Base-by-base conservation (phyloP, 805 yeast species). In the Ogataea paraovalis region DNA sequence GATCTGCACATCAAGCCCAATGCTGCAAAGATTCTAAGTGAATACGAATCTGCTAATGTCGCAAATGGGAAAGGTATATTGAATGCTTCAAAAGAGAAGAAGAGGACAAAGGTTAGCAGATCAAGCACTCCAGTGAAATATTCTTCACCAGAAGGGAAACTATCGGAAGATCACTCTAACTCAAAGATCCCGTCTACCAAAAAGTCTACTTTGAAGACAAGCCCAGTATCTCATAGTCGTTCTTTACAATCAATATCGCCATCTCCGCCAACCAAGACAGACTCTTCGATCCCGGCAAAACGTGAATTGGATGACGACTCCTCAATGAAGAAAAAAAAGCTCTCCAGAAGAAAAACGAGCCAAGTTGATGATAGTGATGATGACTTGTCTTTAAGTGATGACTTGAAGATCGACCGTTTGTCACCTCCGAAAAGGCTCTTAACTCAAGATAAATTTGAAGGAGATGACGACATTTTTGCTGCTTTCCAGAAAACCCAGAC, bases 1-100 rank as follows among this genome's bases (percentile, higher is more conserved):
- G 69, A 76, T n/a, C 62, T 70, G 4, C 63, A 81, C 7, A 68
- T 87, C 43, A 69, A 67, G 14, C 81, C 86, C 2, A 65, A 69
- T 10, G 70, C 85, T 2, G 66, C 68, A 0, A 56, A 65, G 39
- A 63, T 78, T 33, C 65, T 78, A 46, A 61, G 60, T 7, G 60
- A 67, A 12, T 61, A 61, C 41, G 50, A 55, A 14, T 38, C 51
- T 19, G 48, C 56, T 3, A 56, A 54, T 49, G 42, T 53, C 34
- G 44, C 63, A 13, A 54, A 56, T 45, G 56, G 61, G 23, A 46
- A 50, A 39, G 65, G 64, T 1, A 61, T 65, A n/a, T 19, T 23
- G 21, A 13, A 4, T 23, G 40, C 19, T 13, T 16, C 45, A 34
- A 34, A 34, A 10, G 10, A 34, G 8, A 34, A 18, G 38, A 30